A percentile compares a stretch with the other conserved stretches of the same genome.
Conservation (phyloP, 768 basidiomycete genomes). For the Neoboletus subvelutipes region DNA sequence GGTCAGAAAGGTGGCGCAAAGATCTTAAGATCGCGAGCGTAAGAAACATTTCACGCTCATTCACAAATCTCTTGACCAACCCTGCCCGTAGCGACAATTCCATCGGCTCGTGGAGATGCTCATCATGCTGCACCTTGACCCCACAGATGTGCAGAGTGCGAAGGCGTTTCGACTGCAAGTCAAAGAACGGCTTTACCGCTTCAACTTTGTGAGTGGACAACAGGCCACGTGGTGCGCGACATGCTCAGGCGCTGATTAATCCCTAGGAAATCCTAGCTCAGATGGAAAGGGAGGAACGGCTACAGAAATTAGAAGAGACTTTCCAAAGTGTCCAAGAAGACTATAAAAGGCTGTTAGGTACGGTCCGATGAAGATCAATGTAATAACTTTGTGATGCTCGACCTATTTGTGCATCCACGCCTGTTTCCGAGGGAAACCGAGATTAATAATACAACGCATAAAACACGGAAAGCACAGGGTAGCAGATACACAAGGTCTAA, state of each 20-base stretch:
- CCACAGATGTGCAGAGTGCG: slow-evolving; percentile 49
- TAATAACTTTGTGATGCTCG: slow-evolving; percentile 7
- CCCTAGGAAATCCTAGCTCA: slow-evolving; percentile 82
- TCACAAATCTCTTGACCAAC: slow-evolving; percentile 1
- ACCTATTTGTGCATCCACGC: neutral
- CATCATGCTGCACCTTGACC: slow-evolving; percentile 68
- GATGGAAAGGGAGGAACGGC: slow-evolving; percentile 81
- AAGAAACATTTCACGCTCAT: slow-evolving; percentile 19
- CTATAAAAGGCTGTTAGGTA: slow-evolving; percentile 75
- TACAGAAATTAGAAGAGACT: slow-evolving; percentile 90
- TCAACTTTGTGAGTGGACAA: slow-evolving; percentile 77
- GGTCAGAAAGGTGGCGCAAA: slow-evolving; percentile 78
- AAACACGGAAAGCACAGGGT: slow-evolving; percentile 11
- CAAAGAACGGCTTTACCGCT: slow-evolving; percentile 91
- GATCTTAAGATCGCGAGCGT: slow-evolving; percentile 91
- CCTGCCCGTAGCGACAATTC: slow-evolving; percentile 77
- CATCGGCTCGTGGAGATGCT: slow-evolving; percentile 91
- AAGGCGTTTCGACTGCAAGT: slow-evolving; percentile 84
- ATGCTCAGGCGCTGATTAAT: neutral
- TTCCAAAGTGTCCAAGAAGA: slow-evolving; percentile 84
- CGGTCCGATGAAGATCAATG: slow-evolving; percentile 32
- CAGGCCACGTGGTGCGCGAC: neutral
- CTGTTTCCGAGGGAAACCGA: neutral
- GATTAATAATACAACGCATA: slow-evolving; percentile 29
- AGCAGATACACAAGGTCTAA: slow-evolving; percentile 21